Conservation (phyloP, 441 rosid genomes). For the Populus hybrid region DNA sequence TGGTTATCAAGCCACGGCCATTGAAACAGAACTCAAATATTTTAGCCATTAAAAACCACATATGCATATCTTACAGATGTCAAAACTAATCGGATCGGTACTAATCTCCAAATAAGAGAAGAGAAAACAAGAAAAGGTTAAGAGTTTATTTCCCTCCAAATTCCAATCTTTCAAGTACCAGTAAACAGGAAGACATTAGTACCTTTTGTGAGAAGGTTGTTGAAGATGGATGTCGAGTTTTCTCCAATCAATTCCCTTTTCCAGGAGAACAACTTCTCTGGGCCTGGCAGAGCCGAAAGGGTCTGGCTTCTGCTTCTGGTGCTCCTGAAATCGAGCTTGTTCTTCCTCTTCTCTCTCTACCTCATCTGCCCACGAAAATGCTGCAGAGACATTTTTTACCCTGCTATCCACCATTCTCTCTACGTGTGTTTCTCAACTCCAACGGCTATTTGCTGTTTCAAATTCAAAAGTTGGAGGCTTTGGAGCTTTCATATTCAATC, state of each 20-base stretch:
- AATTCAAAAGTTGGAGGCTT: background rate
- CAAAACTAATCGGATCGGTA: too few species aligned
- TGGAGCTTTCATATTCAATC: background rate
- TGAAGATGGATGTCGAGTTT: conserved; percentile 16
- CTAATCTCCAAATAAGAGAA: too few species aligned
- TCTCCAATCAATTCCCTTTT: conserved; percentile 25
- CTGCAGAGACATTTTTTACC: background rate
- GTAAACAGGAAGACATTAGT: background rate
- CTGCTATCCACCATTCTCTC: conserved; percentile 12
- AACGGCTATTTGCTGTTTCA: conserved; percentile 9
- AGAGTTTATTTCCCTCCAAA: too few species aligned
- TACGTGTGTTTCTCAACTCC: background rate
- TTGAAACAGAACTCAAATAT: background rate
- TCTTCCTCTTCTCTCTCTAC: conserved; percentile 27
- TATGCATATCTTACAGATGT: too few species aligned
- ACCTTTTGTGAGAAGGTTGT: conserved; percentile 8
- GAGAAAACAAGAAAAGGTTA: too few species aligned
- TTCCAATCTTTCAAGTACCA: too few species aligned
- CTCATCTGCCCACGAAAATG: conserved; percentile 30
- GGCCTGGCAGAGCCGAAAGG: conserved; percentile 30
- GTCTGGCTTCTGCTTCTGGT: conserved; percentile 16
- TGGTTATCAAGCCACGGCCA: too few species aligned
- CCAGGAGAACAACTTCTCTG: conserved; percentile 22
- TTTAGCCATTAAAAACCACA: background rate
- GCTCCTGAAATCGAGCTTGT: conserved; percentile 6